These are phyloP conservation scores for Debaryomyces nepalensis DNA, from an alignment of 1,139 yeast genomes.

Conservation along the genomic window DNA sequence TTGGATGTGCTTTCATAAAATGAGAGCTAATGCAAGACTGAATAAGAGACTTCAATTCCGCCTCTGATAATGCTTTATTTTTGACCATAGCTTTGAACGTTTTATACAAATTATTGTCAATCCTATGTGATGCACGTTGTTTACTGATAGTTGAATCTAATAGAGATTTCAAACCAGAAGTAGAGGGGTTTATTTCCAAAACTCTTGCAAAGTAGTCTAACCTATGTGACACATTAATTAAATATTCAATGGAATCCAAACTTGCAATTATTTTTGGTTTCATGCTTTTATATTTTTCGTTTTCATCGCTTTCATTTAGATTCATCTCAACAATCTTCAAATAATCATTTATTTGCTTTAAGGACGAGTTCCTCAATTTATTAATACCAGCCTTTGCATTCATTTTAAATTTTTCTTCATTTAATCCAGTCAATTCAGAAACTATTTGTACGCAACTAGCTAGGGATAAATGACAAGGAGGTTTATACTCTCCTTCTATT, in stretches of 20 bases:
- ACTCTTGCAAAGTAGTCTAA: slow-evolving; percentile 21
- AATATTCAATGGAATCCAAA: slow-evolving; percentile 21
- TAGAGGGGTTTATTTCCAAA: slow-evolving; percentile 15
- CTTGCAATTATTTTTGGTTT: slow-evolving; percentile 14
- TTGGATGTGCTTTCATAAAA: background rate
- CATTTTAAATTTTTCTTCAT: slow-evolving; percentile 12
- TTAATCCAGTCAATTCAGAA: slow-evolving; percentile 13
- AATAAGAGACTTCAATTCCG: slow-evolving; percentile 14
- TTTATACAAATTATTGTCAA: slow-evolving; percentile 2
- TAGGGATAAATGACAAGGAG: slow-evolving; percentile 14
- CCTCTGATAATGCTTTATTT: slow-evolving; percentile 11
- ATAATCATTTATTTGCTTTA: slow-evolving; percentile 19
- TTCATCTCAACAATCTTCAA: slow-evolving; percentile 18
- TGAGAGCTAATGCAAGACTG: background rate
- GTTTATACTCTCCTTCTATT: slow-evolving; percentile 13
- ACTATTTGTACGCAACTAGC: slow-evolving; percentile 14
- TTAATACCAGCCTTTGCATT: slow-evolving; percentile 15
- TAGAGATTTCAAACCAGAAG: slow-evolving; percentile 15
- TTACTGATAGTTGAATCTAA: slow-evolving; percentile 15
- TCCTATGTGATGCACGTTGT: slow-evolving; percentile 10
- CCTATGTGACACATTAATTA: slow-evolving; percentile 21
- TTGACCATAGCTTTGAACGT: slow-evolving; percentile 7
- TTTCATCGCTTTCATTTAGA: slow-evolving; percentile 5
- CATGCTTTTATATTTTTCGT: slow-evolving; percentile 5
- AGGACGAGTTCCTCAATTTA: slow-evolving; percentile 15